phyloP scores from a whole-genome alignment of 371 early-diverging fungal genomes.

The Mucor plumbeus region DNA sequence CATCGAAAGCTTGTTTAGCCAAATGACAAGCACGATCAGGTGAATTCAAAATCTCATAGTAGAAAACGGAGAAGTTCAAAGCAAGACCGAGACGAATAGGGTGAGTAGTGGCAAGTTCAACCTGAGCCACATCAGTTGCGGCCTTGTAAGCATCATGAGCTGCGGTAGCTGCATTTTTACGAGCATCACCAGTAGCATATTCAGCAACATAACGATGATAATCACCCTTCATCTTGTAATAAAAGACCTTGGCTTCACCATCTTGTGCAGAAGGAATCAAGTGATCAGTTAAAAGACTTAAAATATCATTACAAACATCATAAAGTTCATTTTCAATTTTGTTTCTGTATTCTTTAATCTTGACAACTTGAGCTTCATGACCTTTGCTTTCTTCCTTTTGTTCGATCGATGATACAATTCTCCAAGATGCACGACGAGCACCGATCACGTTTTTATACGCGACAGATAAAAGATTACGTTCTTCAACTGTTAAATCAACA shows the following conservation, averaged over 20 bases:
- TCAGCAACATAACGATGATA: conserved; percentile 99
- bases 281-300: conserved; percentile 87
- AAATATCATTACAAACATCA: conserved; percentile 95
- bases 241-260: conserved; percentile 98
- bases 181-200: conserved; percentile 87
- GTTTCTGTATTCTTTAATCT: conserved; percentile 90
- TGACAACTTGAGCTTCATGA: conserved; percentile 79
- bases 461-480: conserved; percentile 98
- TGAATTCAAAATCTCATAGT: conserved; percentile 99
- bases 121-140: conserved; percentile 94
- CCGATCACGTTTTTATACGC: conserved; percentile 99
- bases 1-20: conserved; percentile 99
- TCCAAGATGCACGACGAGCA: conserved; percentile 99
- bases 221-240: conserved; percentile 99
- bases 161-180: conserved; percentile 85
- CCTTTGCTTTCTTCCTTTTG: conserved; percentile 97
- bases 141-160: conserved; percentile 97
- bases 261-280: conserved; percentile 86
- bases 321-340: conserved; percentile 95
- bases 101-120: conserved; percentile 95
- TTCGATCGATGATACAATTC: conserved; percentile 98
- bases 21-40: conserved; percentile 98
- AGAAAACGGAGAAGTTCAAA: conserved; percentile 99
- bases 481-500: conserved; percentile 91
- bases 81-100: conserved; percentile 99